Percentiles rank a stretch among this genome's conserved stretches.
Evolutionary conservation across 495 filamentous ascomycete species (phyloP).

Genomic region (Pseudomonodictys pantanalensis): DNA sequence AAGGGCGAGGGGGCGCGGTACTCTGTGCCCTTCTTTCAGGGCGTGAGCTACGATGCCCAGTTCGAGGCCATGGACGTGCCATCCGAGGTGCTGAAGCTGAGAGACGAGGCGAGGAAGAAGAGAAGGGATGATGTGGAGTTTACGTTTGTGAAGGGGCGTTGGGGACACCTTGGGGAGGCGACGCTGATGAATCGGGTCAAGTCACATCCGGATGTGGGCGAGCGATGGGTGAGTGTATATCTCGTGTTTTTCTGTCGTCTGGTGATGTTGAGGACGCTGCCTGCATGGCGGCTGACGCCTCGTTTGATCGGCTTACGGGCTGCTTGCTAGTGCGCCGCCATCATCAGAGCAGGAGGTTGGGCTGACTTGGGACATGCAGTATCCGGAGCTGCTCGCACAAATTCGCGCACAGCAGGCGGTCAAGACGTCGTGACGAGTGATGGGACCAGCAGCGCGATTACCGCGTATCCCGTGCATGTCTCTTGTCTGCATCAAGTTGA

Average conservation of each 20-base stretch:
- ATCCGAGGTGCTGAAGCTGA: constrained; percentile 56
- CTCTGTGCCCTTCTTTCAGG: constrained; percentile 90
- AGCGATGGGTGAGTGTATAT: constrained; percentile 56
- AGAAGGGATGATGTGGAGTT: constrained; percentile 73
- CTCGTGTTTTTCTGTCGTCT: background rate
- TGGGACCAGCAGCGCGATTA: background rate
- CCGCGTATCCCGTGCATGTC: background rate
- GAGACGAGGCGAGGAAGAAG: constrained; percentile 50
- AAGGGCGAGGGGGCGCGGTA: constrained; percentile 70
- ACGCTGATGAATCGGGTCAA: constrained; percentile 80
- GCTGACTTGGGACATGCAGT: too few relatives aligned
- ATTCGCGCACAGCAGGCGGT: constrained; percentile 39
- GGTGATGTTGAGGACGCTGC: background rate
- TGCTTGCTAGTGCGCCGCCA: background rate
- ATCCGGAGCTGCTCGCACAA: constrained; percentile 38
- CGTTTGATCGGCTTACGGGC: background rate
- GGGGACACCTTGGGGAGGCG: constrained; percentile 72
- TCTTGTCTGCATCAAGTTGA: background rate
- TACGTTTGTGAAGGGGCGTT: constrained; percentile 66
- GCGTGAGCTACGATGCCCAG: constrained; percentile 74
- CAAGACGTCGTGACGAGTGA: background rate
- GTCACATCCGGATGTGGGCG: constrained; percentile 86
- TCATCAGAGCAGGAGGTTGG: too few relatives aligned
- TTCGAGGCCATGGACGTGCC: constrained; percentile 78
- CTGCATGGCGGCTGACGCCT: background rate